Percentiles rank a stretch among this genome's conserved stretches.
Conservation (phyloP, 1,284 basidiomycete genomes). For the Pseudozyma tsukubaensis region DNA sequence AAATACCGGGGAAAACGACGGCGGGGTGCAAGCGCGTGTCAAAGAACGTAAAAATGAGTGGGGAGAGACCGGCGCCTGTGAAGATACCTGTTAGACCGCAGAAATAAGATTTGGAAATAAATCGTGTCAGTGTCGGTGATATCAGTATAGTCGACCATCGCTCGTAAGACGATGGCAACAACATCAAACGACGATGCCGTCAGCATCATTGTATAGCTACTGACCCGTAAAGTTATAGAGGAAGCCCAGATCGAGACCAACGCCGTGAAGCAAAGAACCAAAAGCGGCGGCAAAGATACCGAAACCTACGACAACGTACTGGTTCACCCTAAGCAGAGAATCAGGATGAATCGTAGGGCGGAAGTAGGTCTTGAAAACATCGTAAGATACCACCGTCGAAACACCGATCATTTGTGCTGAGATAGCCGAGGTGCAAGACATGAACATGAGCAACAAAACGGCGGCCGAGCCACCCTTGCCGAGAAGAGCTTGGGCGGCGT, state of each 20-base stretch:
- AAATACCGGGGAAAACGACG: conserved; percentile 61
- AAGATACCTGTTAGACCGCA: conserved; percentile 61
- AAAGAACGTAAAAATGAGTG: conserved; percentile 61
- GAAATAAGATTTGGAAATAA: conserved; percentile 1
- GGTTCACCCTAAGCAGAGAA: conserved; percentile 54
- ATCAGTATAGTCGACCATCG: too few relatives aligned
- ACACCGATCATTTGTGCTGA: conserved; percentile 59
- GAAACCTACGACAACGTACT: conserved; percentile 61
- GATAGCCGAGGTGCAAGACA: conserved; percentile 62
- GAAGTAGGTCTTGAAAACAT: conserved; percentile 59
- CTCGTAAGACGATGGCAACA: too few relatives aligned
- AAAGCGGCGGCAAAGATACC: conserved; percentile 64
- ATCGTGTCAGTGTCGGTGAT: too few relatives aligned
- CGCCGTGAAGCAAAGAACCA: conserved; percentile 57
- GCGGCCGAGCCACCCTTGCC: conserved; percentile 58
- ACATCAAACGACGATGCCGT: too few relatives aligned
- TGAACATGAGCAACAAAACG: conserved; percentile 61
- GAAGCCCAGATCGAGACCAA: conserved; percentile 57
- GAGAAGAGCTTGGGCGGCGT: conserved; percentile 59
- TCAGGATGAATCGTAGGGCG: conserved; percentile 43
- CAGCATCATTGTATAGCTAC: too few relatives aligned
- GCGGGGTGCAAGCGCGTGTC: conserved; percentile 52
- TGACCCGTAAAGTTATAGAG: too few relatives aligned
- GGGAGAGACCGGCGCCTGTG: conserved; percentile 51
- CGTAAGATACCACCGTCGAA: conserved; percentile 51